These are phyloP conservation scores for Salix suchowensis DNA, from an alignment of 345 rosid species.

Conservation along the genomic window DNA sequence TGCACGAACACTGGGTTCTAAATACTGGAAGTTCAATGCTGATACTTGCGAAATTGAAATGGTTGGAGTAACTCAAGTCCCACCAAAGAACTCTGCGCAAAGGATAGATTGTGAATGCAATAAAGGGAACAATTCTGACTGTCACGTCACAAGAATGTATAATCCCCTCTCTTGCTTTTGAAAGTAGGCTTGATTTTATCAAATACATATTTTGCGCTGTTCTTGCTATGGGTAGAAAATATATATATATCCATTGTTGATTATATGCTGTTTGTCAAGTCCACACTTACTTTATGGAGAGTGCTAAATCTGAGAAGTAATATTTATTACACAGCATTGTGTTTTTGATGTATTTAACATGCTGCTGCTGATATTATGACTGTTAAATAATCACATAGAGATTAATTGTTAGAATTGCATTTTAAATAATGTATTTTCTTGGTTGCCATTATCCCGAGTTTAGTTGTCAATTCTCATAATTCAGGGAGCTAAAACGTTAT, in stretches of 20 bases:
- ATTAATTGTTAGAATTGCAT: not conserved
- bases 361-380: not conserved
- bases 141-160: conserved; percentile 53
- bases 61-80: conserved; percentile 16
- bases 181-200: conserved; percentile 2
- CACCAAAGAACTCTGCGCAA: conserved; percentile 13
- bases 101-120: conserved; percentile 33
- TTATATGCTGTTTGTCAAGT: not conserved
- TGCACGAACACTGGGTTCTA: conserved; percentile 42
- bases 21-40: conserved; percentile 45
- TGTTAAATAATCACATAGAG: not conserved
- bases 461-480: not conserved
- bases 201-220: not conserved
- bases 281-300: not conserved
- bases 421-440: not conserved
- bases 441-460: not conserved
- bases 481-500: conserved; percentile 40
- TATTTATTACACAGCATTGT: not conserved
- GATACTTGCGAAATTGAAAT: conserved; percentile 31
- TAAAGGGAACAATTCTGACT: conserved; percentile 30
- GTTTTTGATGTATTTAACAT: not conserved
- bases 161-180: conserved; percentile 8
- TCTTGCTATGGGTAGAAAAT: not conserved
- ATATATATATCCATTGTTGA: not conserved
- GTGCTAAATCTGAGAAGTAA: not conserved